A percentile compares a stretch with the other conserved stretches of the same genome.
Evolutionary conservation across 805 yeast species (phyloP).

Genomic region (Saturnispora bothae): DNA sequence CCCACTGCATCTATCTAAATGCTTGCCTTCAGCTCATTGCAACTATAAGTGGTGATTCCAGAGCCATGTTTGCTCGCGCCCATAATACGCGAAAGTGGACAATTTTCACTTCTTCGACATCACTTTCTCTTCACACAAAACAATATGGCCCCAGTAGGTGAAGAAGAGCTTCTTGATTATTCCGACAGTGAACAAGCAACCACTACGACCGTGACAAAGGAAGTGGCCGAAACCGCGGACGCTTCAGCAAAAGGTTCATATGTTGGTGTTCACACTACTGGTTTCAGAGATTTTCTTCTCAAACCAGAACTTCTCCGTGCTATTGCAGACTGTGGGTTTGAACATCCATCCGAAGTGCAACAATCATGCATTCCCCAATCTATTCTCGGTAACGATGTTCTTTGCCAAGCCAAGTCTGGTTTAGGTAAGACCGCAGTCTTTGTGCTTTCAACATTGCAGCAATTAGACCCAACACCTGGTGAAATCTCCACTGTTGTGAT

Average conservation of each 20-base stretch:
- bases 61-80: too few species aligned
- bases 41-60: too few species aligned
- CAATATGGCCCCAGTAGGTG: constrained; percentile 86
- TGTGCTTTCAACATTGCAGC: constrained; percentile 91
- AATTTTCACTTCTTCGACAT: not conserved
- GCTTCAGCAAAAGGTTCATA: constrained; percentile 91
- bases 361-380: constrained; percentile 98
- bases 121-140: not conserved
- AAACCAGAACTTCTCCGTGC: constrained; percentile 97
- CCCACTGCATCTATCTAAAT: too few species aligned
- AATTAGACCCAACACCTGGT: constrained; percentile 94
- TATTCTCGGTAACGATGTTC: constrained; percentile 92
- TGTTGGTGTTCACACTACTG: constrained; percentile 96
- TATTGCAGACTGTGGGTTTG: constrained; percentile 97
- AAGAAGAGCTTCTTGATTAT: constrained; percentile 98
- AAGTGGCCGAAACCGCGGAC: constrained; percentile 20
- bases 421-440: constrained; percentile 98
- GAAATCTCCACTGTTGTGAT: constrained; percentile 90
- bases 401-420: constrained; percentile 99
- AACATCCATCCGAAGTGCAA: constrained; percentile 99
- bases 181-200: constrained; percentile 92
- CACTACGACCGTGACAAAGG: constrained; percentile 17
- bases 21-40: too few species aligned
- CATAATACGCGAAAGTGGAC: not conserved
- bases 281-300: constrained; percentile 93